Base-by-base conservation (phyloP, 2,329 filamentous ascomycete genomes). In the Penicillium hordei region DNA sequence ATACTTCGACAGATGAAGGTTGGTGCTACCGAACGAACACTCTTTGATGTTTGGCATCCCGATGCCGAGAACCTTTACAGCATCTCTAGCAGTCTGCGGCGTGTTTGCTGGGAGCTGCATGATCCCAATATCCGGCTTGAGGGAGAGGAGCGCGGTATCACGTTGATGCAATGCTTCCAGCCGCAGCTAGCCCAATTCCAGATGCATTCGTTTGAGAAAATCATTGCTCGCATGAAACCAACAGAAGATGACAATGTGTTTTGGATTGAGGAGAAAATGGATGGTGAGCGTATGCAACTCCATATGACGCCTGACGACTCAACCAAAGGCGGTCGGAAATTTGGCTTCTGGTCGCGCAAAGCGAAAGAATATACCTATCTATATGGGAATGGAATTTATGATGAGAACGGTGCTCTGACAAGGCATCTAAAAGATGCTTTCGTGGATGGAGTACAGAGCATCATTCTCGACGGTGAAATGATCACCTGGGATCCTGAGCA, bases 381-480 rank as follows among this genome's bases (percentile, higher is more conserved):
- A 0, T 99, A 99, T 69, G 94, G 94, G 7, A 82, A 86, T 58
- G 84, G 89, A 0, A 83, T 95, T 17, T 76, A 87, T 46, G 91
- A 96, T 63, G 83, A 88, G 6, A 86, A 87, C 40, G 88, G 89
- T 8, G 87, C 92, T 7, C 74, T 97, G 52, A 96, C 93, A 0
- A 83, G 91, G 34, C 88, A 96, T 70, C 79, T 97, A 21, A 85
- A 85, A 52, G 81, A 86, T 40, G 91, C 91, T 0, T 97, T 99
- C 71, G 81, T 86, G 2, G 78, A 86, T 0, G 87, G 88, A 1
- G 91, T 97, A 0, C 82, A 88, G 17, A 97, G 90, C 69, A 82
- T 96, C 63, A 96, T 99, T 49, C 81, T 99, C 0, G 94, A 99
- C 68, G 94, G 94, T 10, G 94, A 99, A 73, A 99, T 99, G 94